phyloP scores from a whole-genome alignment of 2,329 filamentous ascomycete genomes.

The Aspergillus amoenus region DNA sequence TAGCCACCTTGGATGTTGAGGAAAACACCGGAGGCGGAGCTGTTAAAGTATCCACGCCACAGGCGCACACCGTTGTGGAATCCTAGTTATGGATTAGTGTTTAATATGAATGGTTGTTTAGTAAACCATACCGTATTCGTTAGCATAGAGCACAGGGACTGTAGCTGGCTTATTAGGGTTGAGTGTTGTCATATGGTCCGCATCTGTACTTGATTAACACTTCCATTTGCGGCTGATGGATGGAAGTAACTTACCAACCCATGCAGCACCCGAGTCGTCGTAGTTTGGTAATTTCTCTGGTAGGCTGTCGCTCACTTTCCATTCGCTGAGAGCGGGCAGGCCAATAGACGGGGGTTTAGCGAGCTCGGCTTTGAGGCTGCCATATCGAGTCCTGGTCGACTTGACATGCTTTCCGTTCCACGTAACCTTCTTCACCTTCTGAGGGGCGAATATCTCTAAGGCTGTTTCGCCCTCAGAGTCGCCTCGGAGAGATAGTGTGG shows the following conservation, averaged over 20 bases:
- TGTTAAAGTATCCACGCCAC: constrained; percentile 47
- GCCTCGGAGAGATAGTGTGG: constrained; percentile 45
- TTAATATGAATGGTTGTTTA: neutral
- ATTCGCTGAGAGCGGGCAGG: constrained; percentile 34
- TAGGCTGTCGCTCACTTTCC: constrained; percentile 46
- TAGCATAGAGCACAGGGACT: constrained; percentile 47
- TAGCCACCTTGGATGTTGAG: constrained; percentile 55
- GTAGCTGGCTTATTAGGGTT: constrained; percentile 45
- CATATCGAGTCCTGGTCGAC: constrained; percentile 36
- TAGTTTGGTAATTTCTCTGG: constrained; percentile 43
- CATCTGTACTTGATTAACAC: constrained; percentile 22
- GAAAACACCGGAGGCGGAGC: constrained; percentile 36
- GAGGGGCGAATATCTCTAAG: constrained; percentile 51
- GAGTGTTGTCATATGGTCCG: constrained; percentile 42
- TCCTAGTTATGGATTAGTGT: constrained; percentile 16
- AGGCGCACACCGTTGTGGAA: constrained; percentile 48
- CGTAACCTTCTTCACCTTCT: constrained; percentile 45
- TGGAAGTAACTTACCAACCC: constrained; percentile 29
- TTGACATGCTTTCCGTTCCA: constrained; percentile 51
- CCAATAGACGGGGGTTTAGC: constrained; percentile 26
- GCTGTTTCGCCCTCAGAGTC: constrained; percentile 45
- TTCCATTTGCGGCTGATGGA: neutral
- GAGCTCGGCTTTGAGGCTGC: constrained; percentile 40
- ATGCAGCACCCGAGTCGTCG: constrained; percentile 42
- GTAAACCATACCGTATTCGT: constrained; percentile 40